Percentiles rank a stretch among this genome's conserved stretches.
These are phyloP conservation scores for Suhomyces guaymorum DNA, from an alignment of 1,139 yeast species.

Conservation along the genomic window DNA sequence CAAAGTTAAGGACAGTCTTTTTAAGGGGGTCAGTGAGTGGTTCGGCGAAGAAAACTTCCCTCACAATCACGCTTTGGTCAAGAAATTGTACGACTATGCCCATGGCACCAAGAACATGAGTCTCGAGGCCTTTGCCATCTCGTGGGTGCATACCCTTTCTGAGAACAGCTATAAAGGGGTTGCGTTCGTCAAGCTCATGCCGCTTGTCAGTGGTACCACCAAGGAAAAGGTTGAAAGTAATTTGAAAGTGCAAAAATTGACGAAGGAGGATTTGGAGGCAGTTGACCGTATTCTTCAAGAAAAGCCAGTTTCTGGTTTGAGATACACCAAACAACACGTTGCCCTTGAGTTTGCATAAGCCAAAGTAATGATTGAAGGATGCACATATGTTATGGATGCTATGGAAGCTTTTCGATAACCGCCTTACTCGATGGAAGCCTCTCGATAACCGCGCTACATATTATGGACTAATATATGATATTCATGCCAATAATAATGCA, in stretches of 20 bases:
- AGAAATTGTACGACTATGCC: constrained; percentile 47
- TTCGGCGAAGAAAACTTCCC: constrained; percentile 57
- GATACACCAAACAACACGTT: constrained; percentile 38
- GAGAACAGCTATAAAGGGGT: constrained; percentile 32
- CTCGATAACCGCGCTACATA: too few species aligned
- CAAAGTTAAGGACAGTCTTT: constrained; percentile 55
- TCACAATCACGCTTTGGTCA: constrained; percentile 51
- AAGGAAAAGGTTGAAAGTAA: constrained; percentile 61
- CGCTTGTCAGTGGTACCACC: constrained; percentile 77
- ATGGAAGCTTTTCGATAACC: too few species aligned
- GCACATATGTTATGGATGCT: too few species aligned
- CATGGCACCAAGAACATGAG: constrained; percentile 49
- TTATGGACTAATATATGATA: too few species aligned
- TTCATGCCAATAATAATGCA: too few species aligned
- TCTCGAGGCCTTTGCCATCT: constrained; percentile 68
- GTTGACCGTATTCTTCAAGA: constrained; percentile 45
- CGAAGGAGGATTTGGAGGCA: constrained; percentile 53
- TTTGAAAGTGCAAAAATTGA: constrained; percentile 44
- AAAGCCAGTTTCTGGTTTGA: constrained; percentile 47
- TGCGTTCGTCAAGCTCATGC: constrained; percentile 54
- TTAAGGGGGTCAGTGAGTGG: constrained; percentile 55
- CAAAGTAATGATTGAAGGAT: too few species aligned
- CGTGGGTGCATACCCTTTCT: constrained; percentile 59
- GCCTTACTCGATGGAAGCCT: too few species aligned
- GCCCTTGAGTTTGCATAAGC: constrained; percentile 9